phyloP scores from a whole-genome alignment of 23 red algal species.

The Porphyridium purpureum region DNA sequence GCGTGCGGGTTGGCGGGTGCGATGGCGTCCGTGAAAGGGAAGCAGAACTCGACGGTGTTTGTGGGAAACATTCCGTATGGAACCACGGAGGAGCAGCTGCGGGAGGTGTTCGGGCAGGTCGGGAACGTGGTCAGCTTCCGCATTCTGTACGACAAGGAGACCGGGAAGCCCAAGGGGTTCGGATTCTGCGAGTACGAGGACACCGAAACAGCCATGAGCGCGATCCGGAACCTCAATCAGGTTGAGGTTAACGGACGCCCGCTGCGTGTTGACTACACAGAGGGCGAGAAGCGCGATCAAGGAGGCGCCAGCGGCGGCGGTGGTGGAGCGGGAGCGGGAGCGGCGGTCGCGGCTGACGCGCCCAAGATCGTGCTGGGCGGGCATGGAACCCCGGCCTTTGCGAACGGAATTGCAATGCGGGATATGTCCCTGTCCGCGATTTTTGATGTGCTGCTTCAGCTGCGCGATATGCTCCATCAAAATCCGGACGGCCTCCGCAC shows the following conservation, averaged over 20 bases:
- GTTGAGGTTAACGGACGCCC: constrained; percentile 51
- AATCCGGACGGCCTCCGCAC: constrained; percentile 57
- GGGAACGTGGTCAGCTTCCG: constrained; percentile 73
- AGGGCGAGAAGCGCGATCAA: constrained; percentile 1
- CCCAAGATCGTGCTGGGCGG: not conserved
- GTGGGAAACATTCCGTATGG: constrained; percentile 93
- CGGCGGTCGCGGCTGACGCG: not conserved
- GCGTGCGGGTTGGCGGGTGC: too few relatives aligned
- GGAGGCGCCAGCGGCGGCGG: constrained; percentile 4
- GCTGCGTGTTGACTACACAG: constrained; percentile 39
- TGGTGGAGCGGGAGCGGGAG: not conserved
- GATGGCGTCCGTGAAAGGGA: too few relatives aligned
- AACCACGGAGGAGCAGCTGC: constrained; percentile 78
- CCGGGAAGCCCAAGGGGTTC: constrained; percentile 85
- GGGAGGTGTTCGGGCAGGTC: constrained; percentile 70
- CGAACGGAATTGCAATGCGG: constrained; percentile 6
- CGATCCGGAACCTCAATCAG: constrained; percentile 82
- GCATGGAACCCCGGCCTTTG: not conserved
- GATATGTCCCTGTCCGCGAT: constrained; percentile 34
- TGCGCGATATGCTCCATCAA: constrained; percentile 43
- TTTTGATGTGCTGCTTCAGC: constrained; percentile 56
- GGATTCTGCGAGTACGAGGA: constrained; percentile 97
- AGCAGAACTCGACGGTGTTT: too few relatives aligned
- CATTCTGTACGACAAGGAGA: constrained; percentile 76
- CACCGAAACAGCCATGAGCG: constrained; percentile 80